Conservation (phyloP, 768 basidiomycete genomes). For the Mycena metata region DNA sequence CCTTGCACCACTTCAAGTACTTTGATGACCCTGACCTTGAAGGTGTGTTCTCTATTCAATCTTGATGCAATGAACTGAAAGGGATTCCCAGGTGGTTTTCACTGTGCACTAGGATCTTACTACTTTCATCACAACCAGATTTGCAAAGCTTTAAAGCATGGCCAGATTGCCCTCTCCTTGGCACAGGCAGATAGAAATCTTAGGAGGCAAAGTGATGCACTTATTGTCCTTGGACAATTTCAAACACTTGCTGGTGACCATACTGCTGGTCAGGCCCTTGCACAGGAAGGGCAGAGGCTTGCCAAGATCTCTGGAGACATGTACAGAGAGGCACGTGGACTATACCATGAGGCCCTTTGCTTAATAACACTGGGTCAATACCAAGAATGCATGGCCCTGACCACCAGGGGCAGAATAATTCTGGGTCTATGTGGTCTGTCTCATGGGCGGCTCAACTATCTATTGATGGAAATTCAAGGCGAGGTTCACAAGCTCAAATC, state of each 20-base stretch:
- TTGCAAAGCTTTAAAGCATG: neutral
- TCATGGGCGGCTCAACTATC: neutral
- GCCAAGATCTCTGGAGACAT: too few species aligned
- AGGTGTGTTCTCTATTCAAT: neutral
- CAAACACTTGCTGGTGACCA: neutral
- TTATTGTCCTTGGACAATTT: neutral
- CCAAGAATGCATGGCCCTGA: too few species aligned
- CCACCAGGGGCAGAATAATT: too few species aligned
- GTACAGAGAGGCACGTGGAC: too few species aligned
- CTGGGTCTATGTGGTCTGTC: too few species aligned
- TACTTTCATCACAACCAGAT: neutral
- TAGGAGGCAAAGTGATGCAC: neutral
- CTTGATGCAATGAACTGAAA: too few species aligned
- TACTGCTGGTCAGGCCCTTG: too few species aligned
- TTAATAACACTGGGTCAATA: too few species aligned
- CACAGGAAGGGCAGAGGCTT: too few species aligned
- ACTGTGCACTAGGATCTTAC: neutral
- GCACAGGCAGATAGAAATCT: neutral
- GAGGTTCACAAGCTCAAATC: neutral
- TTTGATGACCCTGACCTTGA: too few species aligned
- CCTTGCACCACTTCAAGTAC: neutral
- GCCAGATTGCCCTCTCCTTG: too few species aligned
- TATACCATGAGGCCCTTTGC: too few species aligned
- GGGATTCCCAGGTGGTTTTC: neutral
- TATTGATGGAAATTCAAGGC: neutral